Evolutionary conservation across 2,329 filamentous ascomycete genomes (phyloP), one percentile per base, ranked within the genome.

Genomic region (Berkeleyomyces rouxiae): DNA sequence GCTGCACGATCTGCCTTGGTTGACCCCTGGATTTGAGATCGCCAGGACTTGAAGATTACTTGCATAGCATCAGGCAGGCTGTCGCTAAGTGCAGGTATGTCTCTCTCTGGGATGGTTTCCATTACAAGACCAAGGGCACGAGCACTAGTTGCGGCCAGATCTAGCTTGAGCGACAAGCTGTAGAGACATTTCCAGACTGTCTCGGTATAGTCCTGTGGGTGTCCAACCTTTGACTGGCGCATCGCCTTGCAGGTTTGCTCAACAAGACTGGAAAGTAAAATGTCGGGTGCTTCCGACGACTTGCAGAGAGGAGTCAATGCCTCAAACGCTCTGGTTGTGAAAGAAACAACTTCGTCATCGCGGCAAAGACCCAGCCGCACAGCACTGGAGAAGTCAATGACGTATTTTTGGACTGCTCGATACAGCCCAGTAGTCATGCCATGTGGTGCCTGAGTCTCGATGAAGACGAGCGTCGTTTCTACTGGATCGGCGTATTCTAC

Each of bases 181-280:
- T 61, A 51, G 4, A 66, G 58, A 36, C 43, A 59, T 2, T 39
- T 57, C 65, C 65, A 66, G n/a, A 66, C 61, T 33, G 37, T 23
- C 10, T 43, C 10, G 13, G 63, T 47, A 36, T 65, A 65, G 36
- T 64, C 57, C 5, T 43, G 31, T 13, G 58, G 43, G 10, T 36
- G 37, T 5, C 61, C 58, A 36, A 64, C 60, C 16, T 51, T 58
- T 10, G 64, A 64, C 2, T 57, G 31, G 10, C 40, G 31, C 43
- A 65, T 65, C 3, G 47, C 58, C 11, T 51, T 42, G 44, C 63
- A 65, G 3, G 60, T 31, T 7, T 55, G 53, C n/a, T 62, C 42
- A 4, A 64, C 9, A n/a, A 62, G 59, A 2, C 55, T 39, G 16
- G 55, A 61, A 10, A 65, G 57, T 13, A 62, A 36, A n/a, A 62